phyloP scores from a whole-genome alignment of 2,329 filamentous ascomycete species.

The Sphaerostilbella broomeana region DNA sequence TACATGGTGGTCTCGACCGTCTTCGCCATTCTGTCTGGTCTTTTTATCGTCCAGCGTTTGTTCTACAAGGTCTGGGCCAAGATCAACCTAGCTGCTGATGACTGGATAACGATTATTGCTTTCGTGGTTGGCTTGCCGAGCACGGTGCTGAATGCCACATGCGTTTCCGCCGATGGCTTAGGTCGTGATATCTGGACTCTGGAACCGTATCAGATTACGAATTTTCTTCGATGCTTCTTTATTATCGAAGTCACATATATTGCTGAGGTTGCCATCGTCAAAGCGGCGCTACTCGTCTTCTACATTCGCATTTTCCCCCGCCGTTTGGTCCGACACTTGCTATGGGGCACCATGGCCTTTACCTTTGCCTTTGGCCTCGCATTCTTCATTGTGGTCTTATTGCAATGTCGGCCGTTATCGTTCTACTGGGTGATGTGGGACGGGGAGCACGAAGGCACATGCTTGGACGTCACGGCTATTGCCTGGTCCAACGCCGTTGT shows the following conservation, averaged over 20 bases:
- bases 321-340: conserved; percentile 29
- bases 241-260: conserved; percentile 41
- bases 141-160: conserved; percentile 25
- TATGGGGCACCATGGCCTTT: conserved; percentile 37
- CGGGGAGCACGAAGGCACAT: conserved; percentile 38
- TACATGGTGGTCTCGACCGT: conserved; percentile 29
- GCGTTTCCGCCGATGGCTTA: conserved; percentile 34
- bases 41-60: conserved; percentile 38
- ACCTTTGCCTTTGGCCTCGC: conserved; percentile 32
- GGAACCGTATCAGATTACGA: conserved; percentile 32
- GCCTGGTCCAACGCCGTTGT: conserved; percentile 46
- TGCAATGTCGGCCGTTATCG: conserved; percentile 45
- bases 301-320: conserved; percentile 49
- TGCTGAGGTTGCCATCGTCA: conserved; percentile 38
- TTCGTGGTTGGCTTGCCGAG: conserved; percentile 22
- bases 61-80: conserved; percentile 28
- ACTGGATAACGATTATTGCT: conserved; percentile 26
- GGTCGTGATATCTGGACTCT: conserved; percentile 48
- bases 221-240: conserved; percentile 39
- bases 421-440: conserved; percentile 51
- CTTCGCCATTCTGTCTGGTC: conserved; percentile 29
- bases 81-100: conserved; percentile 32
- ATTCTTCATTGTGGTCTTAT: conserved; percentile 38
- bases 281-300: conserved; percentile 47
- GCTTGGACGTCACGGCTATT: conserved; percentile 42